Evolutionary conservation across 176 grass and related monocot genomes (phyloP).

Genomic region (Oryza coarctata): DNA sequence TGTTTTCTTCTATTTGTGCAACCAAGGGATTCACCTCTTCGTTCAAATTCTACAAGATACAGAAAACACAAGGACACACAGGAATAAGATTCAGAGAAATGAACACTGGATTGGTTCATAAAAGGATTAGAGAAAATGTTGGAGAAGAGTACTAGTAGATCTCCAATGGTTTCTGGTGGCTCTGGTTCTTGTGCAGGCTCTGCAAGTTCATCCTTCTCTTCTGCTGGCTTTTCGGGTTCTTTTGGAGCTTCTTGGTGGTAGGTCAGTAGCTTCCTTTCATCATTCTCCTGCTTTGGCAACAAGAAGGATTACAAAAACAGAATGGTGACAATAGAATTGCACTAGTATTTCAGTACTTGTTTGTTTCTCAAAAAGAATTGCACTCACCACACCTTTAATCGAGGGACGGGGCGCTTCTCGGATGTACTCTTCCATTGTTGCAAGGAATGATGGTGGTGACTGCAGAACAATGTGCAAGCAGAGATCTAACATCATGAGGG

Average conservation of each 20-base stretch:
- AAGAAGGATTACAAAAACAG: slow-evolving; percentile 7
- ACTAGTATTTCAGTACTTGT: background rate
- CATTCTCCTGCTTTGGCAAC: slow-evolving; percentile 60
- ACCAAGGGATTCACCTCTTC: slow-evolving; percentile 63
- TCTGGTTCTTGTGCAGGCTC: slow-evolving; percentile 38
- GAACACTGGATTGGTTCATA: background rate
- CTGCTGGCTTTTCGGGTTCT: slow-evolving; percentile 28
- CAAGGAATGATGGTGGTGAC: slow-evolving; percentile 87
- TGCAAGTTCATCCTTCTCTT: slow-evolving; percentile 42
- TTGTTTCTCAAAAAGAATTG: slow-evolving; percentile 16
- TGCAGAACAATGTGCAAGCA: slow-evolving; percentile 24
- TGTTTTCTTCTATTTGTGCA: slow-evolving; percentile 58
- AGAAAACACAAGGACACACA: slow-evolving; percentile 11
- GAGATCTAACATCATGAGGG: background rate
- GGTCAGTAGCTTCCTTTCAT: slow-evolving; percentile 59
- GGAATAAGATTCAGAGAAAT: background rate
- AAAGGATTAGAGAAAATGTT: background rate
- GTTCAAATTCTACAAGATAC: slow-evolving; percentile 63
- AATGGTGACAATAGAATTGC: background rate
- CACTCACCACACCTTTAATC: slow-evolving; percentile 60
- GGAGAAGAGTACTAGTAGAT: slow-evolving; percentile 62
- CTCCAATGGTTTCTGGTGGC: slow-evolving; percentile 42
- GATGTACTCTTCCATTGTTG: slow-evolving; percentile 95
- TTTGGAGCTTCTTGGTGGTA: slow-evolving; percentile 54
- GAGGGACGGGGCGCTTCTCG: slow-evolving; percentile 73